Evolutionary conservation across 345 rosid species (phyloP).

Genomic region (Corchorus capsularis): DNA sequence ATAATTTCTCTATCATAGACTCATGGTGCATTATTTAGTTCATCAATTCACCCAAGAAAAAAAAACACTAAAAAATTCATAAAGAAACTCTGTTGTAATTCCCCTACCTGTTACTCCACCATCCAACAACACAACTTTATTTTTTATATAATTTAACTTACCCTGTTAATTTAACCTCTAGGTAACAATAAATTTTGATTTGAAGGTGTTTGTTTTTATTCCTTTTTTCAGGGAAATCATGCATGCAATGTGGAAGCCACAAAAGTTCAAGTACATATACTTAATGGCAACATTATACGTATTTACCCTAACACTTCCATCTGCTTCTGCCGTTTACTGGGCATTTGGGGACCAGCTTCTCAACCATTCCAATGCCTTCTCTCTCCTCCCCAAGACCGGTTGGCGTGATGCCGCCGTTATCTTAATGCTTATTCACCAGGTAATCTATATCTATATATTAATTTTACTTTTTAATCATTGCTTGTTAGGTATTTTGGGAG

Average conservation of each 20-base stretch:
- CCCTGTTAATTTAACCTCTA: neutral
- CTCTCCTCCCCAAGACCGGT: conserved; percentile 75
- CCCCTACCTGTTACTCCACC: neutral
- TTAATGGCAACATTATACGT: conserved; percentile 91
- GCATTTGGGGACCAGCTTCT: conserved; percentile 93
- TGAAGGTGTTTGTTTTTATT: neutral
- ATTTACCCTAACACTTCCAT: conserved; percentile 91
- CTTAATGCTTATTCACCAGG: conserved; percentile 98
- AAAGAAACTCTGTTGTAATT: neutral
- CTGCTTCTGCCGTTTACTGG: conserved; percentile 96
- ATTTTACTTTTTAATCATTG: neutral
- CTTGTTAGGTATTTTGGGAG: neutral
- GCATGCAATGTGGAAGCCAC: conserved; percentile 99
- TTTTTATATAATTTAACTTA: too few relatives aligned
- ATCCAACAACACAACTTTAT: conserved; percentile 16
- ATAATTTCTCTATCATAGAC: conserved; percentile 28
- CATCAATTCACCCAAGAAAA: neutral
- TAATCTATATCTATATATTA: conserved; percentile 10
- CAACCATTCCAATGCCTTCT: conserved; percentile 83
- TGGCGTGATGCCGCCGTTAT: conserved; percentile 94
- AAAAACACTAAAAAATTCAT: neutral
- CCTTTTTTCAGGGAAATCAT: conserved; percentile 73
- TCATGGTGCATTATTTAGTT: neutral
- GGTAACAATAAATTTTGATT: neutral
- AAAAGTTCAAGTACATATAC: conserved; percentile 92